Conservation (phyloP, 2,329 filamentous ascomycete species). For the Scolecobasidium constrictum region DNA sequence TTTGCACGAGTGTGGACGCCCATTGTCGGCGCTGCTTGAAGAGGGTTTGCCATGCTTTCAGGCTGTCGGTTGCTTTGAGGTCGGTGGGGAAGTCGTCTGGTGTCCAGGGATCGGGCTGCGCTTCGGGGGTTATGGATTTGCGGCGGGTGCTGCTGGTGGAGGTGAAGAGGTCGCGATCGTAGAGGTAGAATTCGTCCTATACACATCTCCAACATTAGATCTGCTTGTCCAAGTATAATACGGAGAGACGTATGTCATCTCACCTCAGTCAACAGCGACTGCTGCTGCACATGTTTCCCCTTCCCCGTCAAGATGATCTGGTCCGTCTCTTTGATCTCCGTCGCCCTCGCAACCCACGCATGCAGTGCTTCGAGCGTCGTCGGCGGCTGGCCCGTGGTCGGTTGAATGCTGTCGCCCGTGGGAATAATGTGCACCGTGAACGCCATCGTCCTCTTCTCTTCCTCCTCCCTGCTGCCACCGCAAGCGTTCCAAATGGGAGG, state of each 20-base stretch:
- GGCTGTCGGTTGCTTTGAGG: slow-evolving; percentile 65
- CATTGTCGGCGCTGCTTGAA: slow-evolving; percentile 74
- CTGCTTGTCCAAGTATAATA: background rate
- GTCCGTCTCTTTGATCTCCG: slow-evolving; percentile 61
- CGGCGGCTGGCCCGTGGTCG: slow-evolving; percentile 56
- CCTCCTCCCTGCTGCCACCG: too few relatives aligned
- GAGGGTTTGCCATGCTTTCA: slow-evolving; percentile 79
- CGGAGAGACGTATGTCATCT: slow-evolving; percentile 17
- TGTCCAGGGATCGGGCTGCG: slow-evolving; percentile 45
- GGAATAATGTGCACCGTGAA: slow-evolving; percentile 86
- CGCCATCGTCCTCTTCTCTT: slow-evolving; percentile 48
- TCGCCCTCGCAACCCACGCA: slow-evolving; percentile 65
- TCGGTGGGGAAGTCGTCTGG: slow-evolving; percentile 64
- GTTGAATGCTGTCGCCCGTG: slow-evolving; percentile 74
- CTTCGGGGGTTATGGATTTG: slow-evolving; percentile 38
- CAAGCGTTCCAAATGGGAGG: too few relatives aligned
- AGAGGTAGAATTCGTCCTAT: slow-evolving; percentile 83
- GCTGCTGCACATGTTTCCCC: slow-evolving; percentile 73
- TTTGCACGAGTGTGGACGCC: slow-evolving; percentile 60
- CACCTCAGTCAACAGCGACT: slow-evolving; percentile 73
- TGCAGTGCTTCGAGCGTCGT: slow-evolving; percentile 77
- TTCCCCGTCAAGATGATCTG: slow-evolving; percentile 80
- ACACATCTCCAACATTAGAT: background rate
- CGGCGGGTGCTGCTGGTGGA: slow-evolving; percentile 35
- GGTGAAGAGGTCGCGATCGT: slow-evolving; percentile 56